Percentiles rank a stretch among this genome's conserved stretches.
Evolutionary conservation across 2,329 filamentous ascomycete genomes (phyloP).

Genomic region (Phoma sp.): DNA sequence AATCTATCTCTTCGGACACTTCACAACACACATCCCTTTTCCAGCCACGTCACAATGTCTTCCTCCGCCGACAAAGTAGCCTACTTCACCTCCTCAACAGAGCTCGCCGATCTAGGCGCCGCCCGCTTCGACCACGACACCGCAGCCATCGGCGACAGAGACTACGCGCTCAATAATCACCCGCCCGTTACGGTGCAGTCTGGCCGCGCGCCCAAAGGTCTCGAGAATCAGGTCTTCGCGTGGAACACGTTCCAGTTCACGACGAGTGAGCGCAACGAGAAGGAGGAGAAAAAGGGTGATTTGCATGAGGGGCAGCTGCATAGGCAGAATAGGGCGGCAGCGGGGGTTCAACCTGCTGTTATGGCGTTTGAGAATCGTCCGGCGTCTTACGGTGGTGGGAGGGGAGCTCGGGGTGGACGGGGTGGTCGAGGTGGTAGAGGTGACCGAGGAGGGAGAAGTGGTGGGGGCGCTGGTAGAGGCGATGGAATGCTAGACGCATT

Average conservation of each 20-base stretch:
- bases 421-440: constrained; percentile 2
- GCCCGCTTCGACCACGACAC: constrained; percentile 40
- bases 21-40: background rate
- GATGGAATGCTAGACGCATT: constrained; percentile 16
- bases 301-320: constrained; percentile 44
- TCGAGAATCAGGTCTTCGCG: constrained; percentile 35
- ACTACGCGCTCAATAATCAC: constrained; percentile 27
- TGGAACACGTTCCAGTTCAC: constrained; percentile 41
- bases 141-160: constrained; percentile 38
- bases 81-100: constrained; percentile 22
- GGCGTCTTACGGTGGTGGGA: background rate
- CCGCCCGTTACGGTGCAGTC: constrained; percentile 24
- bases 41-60: background rate
- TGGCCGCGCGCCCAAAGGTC: constrained; percentile 34
- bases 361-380: background rate
- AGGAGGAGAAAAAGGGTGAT: constrained; percentile 43
- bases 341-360: background rate
- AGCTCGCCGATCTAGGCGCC: constrained; percentile 39
- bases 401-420: background rate
- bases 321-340: constrained; percentile 39
- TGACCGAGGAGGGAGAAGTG: background rate
- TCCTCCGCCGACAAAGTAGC: background rate
- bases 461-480: background rate
- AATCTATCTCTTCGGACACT: background rate
- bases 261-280: constrained; percentile 30